Percentiles rank a stretch among this genome's conserved stretches.
These are phyloP conservation scores for Psilocybe cyanescens DNA, from an alignment of 768 basidiomycete species.

Conservation along the genomic window DNA sequence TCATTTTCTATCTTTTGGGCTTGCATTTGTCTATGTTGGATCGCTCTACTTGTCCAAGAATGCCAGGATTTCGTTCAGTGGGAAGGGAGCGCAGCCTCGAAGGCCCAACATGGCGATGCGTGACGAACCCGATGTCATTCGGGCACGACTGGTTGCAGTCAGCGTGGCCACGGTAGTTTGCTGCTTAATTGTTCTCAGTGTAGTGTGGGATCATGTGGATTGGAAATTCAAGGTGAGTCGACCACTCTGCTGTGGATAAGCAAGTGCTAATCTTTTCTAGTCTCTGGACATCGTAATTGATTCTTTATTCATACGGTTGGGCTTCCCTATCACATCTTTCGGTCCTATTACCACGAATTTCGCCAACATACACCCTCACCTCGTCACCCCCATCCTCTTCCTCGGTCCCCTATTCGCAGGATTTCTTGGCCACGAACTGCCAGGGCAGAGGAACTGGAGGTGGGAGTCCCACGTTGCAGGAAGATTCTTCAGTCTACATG, in stretches of 20 bases:
- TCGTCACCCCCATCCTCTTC: conserved; percentile 76
- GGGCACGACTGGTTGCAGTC: conserved; percentile 75
- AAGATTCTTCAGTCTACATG: conserved; percentile 54
- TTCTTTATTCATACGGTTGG: conserved; percentile 44
- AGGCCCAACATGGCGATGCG: conserved; percentile 57
- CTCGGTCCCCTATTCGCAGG: conserved; percentile 74
- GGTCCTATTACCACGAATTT: not conserved
- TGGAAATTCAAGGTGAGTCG: conserved; percentile 23
- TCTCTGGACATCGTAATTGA: conserved; percentile 18
- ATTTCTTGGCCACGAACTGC: conserved; percentile 51
- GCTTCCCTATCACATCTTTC: conserved; percentile 27
- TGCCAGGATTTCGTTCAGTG: conserved; percentile 43
- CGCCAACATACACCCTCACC: conserved; percentile 46
- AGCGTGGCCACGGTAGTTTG: conserved; percentile 62
- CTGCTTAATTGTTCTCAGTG: conserved; percentile 50
- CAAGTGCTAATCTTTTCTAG: conserved; percentile 18
- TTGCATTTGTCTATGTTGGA: conserved; percentile 77
- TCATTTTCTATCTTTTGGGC: conserved; percentile 50
- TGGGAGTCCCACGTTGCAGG: conserved; percentile 41
- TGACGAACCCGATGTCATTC: conserved; percentile 86
- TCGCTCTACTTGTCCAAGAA: conserved; percentile 79
- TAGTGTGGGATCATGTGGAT: conserved; percentile 38
- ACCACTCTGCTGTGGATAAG: conserved; percentile 1
- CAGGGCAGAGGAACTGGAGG: conserved; percentile 56
- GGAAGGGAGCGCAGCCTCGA: conserved; percentile 17